Evolutionary conservation across 768 basidiomycete species (phyloP).

Genomic region (Xerocomellus amylosporus): DNA sequence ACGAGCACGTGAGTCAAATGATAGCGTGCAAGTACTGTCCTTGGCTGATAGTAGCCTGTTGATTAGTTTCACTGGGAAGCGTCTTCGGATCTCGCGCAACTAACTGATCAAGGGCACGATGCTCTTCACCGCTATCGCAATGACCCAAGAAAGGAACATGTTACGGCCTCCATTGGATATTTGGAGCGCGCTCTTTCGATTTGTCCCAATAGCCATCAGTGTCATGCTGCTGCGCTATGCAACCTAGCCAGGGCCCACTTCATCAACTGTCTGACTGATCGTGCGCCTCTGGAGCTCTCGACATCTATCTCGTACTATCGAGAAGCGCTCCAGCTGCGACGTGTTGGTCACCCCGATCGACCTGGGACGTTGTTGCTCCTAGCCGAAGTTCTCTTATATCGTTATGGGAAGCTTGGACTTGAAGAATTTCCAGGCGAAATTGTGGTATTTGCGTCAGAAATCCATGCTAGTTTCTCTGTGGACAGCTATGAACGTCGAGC

Average conservation of each 20-base stretch:
- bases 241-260: constrained; percentile 8
- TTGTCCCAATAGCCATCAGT: neutral
- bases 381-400: neutral
- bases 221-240: neutral
- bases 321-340: constrained; percentile 11
- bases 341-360: constrained; percentile 7
- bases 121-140: neutral
- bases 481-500: constrained; percentile 1
- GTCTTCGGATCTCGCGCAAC: neutral
- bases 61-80: neutral
- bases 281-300: neutral
- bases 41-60: neutral
- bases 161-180: neutral
- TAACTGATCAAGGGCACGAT: constrained; percentile 2
- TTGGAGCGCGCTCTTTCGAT: constrained; percentile 2
- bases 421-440: neutral
- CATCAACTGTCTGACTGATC: neutral
- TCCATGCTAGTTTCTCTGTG: neutral
- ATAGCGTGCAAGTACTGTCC: neutral
- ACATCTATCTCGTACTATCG: constrained; percentile 1
- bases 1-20: neutral
- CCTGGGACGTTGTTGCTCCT: constrained; percentile 1
- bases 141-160: neutral
- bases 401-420: neutral
- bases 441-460: neutral